Evolutionary conservation across 441 rosid genomes (phyloP).

Genomic region (Aquilaria agallochum): DNA sequence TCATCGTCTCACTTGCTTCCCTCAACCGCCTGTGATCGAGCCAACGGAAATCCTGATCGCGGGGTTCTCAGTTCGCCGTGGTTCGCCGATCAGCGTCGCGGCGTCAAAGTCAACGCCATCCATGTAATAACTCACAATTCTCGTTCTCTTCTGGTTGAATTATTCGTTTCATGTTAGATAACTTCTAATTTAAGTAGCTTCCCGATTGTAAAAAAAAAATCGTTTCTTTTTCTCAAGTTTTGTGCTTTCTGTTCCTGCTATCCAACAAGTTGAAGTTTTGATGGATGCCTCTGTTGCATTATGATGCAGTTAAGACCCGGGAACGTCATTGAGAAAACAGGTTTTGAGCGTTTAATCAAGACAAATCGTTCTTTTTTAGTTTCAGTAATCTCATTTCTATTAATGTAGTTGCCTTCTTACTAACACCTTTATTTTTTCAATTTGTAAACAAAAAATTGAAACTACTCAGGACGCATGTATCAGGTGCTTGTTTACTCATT

Average conservation of each 20-base stretch:
- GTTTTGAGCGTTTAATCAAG: constrained; percentile 22
- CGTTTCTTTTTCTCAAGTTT: not conserved
- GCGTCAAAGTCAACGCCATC: constrained; percentile 69
- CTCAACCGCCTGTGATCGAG: constrained; percentile 10
- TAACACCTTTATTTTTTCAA: too few species aligned
- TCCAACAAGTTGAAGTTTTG: not conserved
- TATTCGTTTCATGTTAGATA: not conserved
- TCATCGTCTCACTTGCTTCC: constrained; percentile 15
- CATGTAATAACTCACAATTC: constrained; percentile 28
- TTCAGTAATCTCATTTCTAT: too few species aligned
- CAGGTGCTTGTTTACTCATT: constrained; percentile 40
- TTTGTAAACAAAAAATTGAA: too few species aligned
- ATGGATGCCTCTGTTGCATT: not conserved
- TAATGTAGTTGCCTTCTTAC: too few species aligned
- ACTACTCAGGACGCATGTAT: constrained; percentile 57
- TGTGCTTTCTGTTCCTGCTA: not conserved
- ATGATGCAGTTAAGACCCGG: constrained; percentile 70
- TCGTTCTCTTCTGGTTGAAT: too few species aligned
- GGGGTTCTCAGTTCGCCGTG: constrained; percentile 38
- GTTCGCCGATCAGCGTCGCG: constrained; percentile 57
- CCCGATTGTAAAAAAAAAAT: not conserved
- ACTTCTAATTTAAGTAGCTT: not conserved
- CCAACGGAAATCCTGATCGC: not conserved
- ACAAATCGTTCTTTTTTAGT: too few species aligned
- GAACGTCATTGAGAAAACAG: constrained; percentile 86